Percentiles rank a stretch among this genome's conserved stretches.
Conservation (phyloP, 2,329 filamentous ascomycete genomes). For the Penicillium sp. region DNA sequence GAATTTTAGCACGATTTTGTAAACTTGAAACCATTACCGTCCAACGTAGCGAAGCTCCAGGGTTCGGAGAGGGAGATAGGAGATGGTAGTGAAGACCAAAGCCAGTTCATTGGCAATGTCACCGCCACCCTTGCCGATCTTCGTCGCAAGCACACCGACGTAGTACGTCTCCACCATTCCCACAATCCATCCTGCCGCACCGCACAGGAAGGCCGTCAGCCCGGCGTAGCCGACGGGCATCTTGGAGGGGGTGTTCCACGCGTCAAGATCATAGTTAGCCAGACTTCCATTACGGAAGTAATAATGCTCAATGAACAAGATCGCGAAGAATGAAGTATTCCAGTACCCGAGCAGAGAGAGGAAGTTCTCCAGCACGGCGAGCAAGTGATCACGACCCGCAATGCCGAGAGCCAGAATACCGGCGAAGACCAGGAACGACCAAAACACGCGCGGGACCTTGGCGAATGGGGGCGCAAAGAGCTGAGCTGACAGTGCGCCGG, state of each 20-base stretch:
- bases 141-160: constrained; percentile 46
- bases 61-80: constrained; percentile 50
- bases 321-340: constrained; percentile 51
- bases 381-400: constrained; percentile 43
- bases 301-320: constrained; percentile 51
- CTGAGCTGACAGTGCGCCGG: constrained; percentile 36
- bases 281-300: constrained; percentile 45
- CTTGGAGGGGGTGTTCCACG: constrained; percentile 46
- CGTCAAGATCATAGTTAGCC: constrained; percentile 50
- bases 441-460: constrained; percentile 50
- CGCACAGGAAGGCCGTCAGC: constrained; percentile 45
- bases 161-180: constrained; percentile 62
- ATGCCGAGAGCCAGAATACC: constrained; percentile 48
- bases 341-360: constrained; percentile 53
- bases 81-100: constrained; percentile 49
- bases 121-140: constrained; percentile 48
- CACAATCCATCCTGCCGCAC: constrained; percentile 52
- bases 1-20: neutral
- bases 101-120: constrained; percentile 56
- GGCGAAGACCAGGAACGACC: constrained; percentile 49
- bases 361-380: constrained; percentile 49
- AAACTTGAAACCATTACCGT: constrained; percentile 24
- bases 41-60: constrained; percentile 50
- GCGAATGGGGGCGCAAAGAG: constrained; percentile 46
- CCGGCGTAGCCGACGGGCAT: constrained; percentile 49